Percentiles rank a stretch among this genome's conserved stretches.
Evolutionary conservation across 768 basidiomycete genomes (phyloP).

Genomic region (Tulasnella sp.): DNA sequence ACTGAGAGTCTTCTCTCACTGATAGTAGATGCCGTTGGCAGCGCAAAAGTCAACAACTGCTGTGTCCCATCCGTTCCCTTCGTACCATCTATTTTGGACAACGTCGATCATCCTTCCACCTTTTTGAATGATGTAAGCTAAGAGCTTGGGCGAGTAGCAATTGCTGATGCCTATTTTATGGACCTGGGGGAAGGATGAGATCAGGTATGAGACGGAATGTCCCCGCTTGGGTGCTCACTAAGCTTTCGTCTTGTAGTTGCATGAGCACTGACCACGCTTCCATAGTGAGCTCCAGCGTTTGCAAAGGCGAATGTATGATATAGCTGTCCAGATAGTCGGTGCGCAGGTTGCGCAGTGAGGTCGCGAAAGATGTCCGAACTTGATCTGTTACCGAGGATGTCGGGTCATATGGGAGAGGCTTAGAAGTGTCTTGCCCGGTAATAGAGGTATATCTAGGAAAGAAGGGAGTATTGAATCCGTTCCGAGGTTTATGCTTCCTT

Average conservation of each 20-base stretch:
- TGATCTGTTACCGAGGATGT: conserved; percentile 43
- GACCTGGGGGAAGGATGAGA: conserved; percentile 26
- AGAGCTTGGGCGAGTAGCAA: conserved; percentile 48
- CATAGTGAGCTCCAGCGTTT: conserved; percentile 44
- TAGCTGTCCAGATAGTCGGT: conserved; percentile 70
- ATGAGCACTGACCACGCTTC: conserved; percentile 60
- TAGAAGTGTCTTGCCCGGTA: conserved; percentile 54
- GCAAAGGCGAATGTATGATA: conserved; percentile 65
- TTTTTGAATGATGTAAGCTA: conserved; percentile 42
- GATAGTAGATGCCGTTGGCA: conserved; percentile 54
- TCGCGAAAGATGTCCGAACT: conserved; percentile 47
- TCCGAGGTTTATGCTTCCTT: not conserved
- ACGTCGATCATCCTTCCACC: conserved; percentile 46
- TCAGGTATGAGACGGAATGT: too few relatives aligned
- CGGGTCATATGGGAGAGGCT: conserved; percentile 66
- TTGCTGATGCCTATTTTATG: conserved; percentile 66
- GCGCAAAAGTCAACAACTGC: conserved; percentile 54
- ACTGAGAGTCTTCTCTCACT: conserved; percentile 33
- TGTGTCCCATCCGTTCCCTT: conserved; percentile 66
- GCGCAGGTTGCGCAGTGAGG: conserved; percentile 54
- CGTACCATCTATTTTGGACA: conserved; percentile 79
- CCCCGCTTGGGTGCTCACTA: too few relatives aligned
- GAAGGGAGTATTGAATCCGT: not conserved
- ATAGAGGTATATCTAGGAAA: conserved; percentile 55
- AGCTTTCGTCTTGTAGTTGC: conserved; percentile 51